Evolutionary conservation across 495 filamentous ascomycete species (phyloP), one percentile per base, ranked within the genome.

Genomic region (Achaetomiella virescens): DNA sequence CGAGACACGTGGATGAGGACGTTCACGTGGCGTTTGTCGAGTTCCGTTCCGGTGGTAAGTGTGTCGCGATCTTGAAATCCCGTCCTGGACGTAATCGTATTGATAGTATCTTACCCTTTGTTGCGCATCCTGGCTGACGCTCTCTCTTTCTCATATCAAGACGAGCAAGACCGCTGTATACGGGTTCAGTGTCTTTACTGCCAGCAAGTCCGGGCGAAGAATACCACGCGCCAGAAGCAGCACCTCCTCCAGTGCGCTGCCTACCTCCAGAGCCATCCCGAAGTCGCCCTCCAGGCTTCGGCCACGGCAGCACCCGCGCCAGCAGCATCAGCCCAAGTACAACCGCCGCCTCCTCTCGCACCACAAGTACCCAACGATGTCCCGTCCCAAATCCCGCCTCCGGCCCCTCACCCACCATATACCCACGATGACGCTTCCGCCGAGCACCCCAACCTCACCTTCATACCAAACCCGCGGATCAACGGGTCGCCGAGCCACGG

Each of bases 221-320:
- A 69, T 58, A 69, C 66, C 15, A 69, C 66, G 9, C 62, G 66
- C 20, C 66, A 69, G 52, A 61, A 65, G 53, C 60, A 62, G 40
- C 66, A 69, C 45, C 66, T 69, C 14, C 46, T 58, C 3, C 52
- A 63, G 14, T 69, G 66, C 48, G 25, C 53, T 0, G 14, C 24
- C 14, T 69, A 67, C 52, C 66, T 67, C 42, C 36, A 48, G n/a
- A 50, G 50, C 49, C 64, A 69, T 44, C 66, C 66, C 29, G 64
- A 67, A 4, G 60, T 55, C 18, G 52, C 56, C 40, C 50, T 62
- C 38, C 57, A 60, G 31, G 54, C 48, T 14, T 45, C 59, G 12
- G 35, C 52, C 12, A 15, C 40, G 2, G 42, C 21, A 44, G 31
- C 12, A 3, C 2, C 36, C 18, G 22, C 35, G 11, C 37, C 48